Base-by-base conservation (phyloP, 495 filamentous ascomycete species). In the Penicillium turbatum region DNA sequence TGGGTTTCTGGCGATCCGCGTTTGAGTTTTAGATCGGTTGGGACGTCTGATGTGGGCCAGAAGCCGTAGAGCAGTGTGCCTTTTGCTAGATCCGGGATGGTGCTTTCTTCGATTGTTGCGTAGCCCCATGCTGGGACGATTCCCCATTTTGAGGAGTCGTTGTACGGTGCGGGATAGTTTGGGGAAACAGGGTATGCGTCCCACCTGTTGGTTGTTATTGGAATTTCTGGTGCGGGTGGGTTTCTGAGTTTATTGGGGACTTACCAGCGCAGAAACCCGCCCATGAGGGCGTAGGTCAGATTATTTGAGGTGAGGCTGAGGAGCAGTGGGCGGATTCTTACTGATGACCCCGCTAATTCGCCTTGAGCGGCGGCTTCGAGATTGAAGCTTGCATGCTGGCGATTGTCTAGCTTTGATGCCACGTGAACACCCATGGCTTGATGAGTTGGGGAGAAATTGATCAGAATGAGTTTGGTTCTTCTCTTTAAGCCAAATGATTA, bases 101-200 rank as follows among this genome's bases (percentile, higher is more conserved):
- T 81, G 47, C 70, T 77, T 29, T 81, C 78, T 24, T 74, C 53
- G 4, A 84, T 73, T 9, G 68, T 65, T 8, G 71, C 77, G 59
- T 74, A 82, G 0, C 83, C 82, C 81, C 83, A 85, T 13, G 73
- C 76, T 24, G 76, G 75, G 24, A 78, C 75, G 40, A 81, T 77
- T 19, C 78, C 79, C 66, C 79, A 84, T 2, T 61, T 54, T 10
- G 64, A 35, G 5, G 53, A 27, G 58, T 83, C 75, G 55, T 78
- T 75, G 64, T 78, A 82, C 9, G 79, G 75, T 0, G 68, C 68
- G n/a, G 82, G 80, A 1, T 72, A 71, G 7, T 63, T 46, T 8
- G 44, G 2, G 0, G 70, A 68, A 3, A 72, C 64, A 1, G 70
- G 72, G 35, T 72, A 75, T 11, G 69, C 42, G 26, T 70, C 57